phyloP scores from a whole-genome alignment of 768 basidiomycete genomes.

The Pleurotus tuoliensis region DNA sequence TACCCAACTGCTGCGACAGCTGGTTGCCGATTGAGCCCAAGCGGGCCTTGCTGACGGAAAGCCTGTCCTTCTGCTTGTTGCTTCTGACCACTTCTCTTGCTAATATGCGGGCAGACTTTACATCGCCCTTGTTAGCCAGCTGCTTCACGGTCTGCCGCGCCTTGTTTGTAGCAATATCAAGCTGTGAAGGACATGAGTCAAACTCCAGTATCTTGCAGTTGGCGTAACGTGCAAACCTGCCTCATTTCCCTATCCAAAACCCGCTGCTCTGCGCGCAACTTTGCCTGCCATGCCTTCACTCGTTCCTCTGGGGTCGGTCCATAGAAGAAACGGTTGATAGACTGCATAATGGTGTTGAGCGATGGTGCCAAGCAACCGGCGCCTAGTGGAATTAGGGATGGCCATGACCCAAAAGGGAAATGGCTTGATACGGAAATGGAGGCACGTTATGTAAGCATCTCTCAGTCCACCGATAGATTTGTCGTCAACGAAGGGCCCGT shows the following conservation, averaged over 20 bases:
- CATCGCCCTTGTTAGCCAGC: conserved; percentile 86
- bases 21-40: conserved; percentile 89
- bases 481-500: conserved; percentile 3
- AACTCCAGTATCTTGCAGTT: conserved; percentile 13
- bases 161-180: conserved; percentile 80
- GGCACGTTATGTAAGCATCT: conserved; percentile 5
- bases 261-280: conserved; percentile 78
- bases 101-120: conserved; percentile 88
- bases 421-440: background rate
- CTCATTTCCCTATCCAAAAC: conserved; percentile 91
- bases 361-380: conserved; percentile 1
- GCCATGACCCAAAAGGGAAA: background rate
- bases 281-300: conserved; percentile 87
- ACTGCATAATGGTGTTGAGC: conserved; percentile 51
- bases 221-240: conserved; percentile 60
- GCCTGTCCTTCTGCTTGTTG: conserved; percentile 88
- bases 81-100: conserved; percentile 94
- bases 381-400: conserved; percentile 5
- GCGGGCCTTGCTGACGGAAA: conserved; percentile 90
- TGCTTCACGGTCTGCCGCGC: conserved; percentile 81
- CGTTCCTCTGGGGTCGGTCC: conserved; percentile 96
- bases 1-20: conserved; percentile 88
- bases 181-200: conserved; percentile 37
- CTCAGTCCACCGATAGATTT: background rate
- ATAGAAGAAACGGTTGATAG: conserved; percentile 91